Evolutionary conservation across 164 flowering plant genomes (phyloP).

Genomic region (Kingdonia uniflora): DNA sequence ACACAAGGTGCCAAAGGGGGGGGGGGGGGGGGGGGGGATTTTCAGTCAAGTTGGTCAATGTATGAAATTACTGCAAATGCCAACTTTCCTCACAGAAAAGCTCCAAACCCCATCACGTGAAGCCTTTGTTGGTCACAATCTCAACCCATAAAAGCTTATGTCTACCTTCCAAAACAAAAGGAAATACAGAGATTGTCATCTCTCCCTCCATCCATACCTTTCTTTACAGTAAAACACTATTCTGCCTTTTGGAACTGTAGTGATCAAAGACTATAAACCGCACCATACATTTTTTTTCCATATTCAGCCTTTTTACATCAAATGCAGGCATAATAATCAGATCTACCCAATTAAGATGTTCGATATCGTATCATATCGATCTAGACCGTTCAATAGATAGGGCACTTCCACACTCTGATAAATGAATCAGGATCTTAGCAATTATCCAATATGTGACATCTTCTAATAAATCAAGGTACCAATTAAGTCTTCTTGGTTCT

Average conservation of each 20-base stretch:
- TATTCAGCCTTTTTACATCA: background rate
- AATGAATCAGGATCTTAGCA: too few species aligned
- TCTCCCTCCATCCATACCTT: conserved; percentile 9
- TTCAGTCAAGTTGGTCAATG: conserved; percentile 13
- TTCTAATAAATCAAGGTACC: too few species aligned
- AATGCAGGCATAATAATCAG: background rate
- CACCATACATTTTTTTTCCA: background rate
- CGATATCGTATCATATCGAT: background rate
- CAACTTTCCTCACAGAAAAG: conserved; percentile 14
- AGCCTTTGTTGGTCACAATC: conserved; percentile 27
- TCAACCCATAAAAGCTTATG: conserved; percentile 20
- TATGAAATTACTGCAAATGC: conserved; percentile 18
- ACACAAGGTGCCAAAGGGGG: background rate
- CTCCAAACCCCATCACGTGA: conserved; percentile 36
- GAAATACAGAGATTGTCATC: conserved; percentile 9
- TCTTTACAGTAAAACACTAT: conserved; percentile 22
- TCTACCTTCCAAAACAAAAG: conserved; percentile 14
- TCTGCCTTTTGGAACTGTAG: conserved; percentile 13
- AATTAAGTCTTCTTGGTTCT: too few species aligned
- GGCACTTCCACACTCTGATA: background rate
- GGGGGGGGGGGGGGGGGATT: background rate
- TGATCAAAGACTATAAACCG: conserved; percentile 1
- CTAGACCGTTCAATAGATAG: background rate
- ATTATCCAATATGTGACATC: too few species aligned
- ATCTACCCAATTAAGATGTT: background rate